These are phyloP conservation scores for Ambrosiella beaveri DNA, from an alignment of 2,329 filamentous ascomycete species.

Conservation along the genomic window DNA sequence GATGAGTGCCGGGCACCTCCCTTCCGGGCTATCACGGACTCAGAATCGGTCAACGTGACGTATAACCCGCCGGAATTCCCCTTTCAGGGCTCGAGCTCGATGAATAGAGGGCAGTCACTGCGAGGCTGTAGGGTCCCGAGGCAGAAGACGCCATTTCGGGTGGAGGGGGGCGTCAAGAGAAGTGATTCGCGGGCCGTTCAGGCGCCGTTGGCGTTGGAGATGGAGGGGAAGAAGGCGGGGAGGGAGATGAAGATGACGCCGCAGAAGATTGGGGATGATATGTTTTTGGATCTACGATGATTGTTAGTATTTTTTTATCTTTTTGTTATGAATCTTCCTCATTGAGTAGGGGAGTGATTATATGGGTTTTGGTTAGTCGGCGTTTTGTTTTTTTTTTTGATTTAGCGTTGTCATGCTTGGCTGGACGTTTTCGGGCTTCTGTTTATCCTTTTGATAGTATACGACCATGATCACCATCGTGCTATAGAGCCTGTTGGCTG, in stretches of 20 bases:
- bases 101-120: not conserved
- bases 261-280: constrained; percentile 45
- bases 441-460: too few relatives aligned
- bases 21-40: constrained; percentile 7
- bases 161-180: constrained; percentile 11
- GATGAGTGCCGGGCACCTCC: not conserved
- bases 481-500: too few relatives aligned
- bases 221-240: not conserved
- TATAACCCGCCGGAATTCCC: constrained; percentile 4
- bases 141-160: not conserved
- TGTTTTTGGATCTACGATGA: constrained; percentile 31
- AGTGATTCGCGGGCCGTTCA: constrained; percentile 24
- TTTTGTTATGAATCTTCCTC: not conserved
- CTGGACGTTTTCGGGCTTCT: too few relatives aligned
- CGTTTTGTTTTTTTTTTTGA: too few relatives aligned
- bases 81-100: not conserved
- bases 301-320: not conserved
- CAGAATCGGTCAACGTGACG: constrained; percentile 2
- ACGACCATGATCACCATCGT: too few relatives aligned
- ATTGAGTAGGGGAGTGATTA: not conserved
- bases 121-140: not conserved
- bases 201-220: not conserved
- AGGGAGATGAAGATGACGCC: constrained; percentile 49
- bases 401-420: too few relatives aligned
- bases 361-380: not conserved